Evolutionary conservation across 1,139 yeast genomes (phyloP).

Genomic region (Arxiozyma slooffiae): DNA sequence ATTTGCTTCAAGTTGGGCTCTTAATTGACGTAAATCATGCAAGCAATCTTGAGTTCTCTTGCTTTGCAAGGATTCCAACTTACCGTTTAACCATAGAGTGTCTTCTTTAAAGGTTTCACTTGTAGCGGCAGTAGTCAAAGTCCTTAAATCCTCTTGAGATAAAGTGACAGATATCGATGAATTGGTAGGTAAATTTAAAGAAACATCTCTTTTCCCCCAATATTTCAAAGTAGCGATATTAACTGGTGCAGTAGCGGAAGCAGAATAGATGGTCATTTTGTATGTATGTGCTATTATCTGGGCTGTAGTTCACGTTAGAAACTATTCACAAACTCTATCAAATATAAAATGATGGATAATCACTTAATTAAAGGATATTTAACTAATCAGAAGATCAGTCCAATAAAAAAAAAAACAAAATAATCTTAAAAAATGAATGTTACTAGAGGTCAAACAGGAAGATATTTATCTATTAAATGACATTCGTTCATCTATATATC

Average conservation of each 20-base stretch:
- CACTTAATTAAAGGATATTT: too few species aligned
- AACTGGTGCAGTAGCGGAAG: conserved; percentile 93
- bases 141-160: conserved; percentile 79
- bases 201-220: conserved; percentile 95
- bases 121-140: conserved; percentile 81
- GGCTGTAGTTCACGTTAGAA: neutral
- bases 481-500: neutral
- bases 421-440: too few species aligned
- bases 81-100: conserved; percentile 75
- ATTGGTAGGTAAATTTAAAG: conserved; percentile 85
- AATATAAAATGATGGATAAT: neutral
- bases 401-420: neutral
- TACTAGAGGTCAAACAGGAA: too few species aligned
- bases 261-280: conserved; percentile 34
- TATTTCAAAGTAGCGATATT: conserved; percentile 94
- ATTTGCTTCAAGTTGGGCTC: conserved; percentile 44
- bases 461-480: neutral
- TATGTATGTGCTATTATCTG: neutral
- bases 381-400: too few species aligned
- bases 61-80: conserved; percentile 51
- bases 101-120: conserved; percentile 38
- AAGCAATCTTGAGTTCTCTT: conserved; percentile 76
- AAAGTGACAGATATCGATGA: conserved; percentile 90
- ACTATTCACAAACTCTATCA: neutral
- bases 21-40: conserved; percentile 58